phyloP scores from a whole-genome alignment of 768 basidiomycete genomes.

The Lepiota venenata region DNA sequence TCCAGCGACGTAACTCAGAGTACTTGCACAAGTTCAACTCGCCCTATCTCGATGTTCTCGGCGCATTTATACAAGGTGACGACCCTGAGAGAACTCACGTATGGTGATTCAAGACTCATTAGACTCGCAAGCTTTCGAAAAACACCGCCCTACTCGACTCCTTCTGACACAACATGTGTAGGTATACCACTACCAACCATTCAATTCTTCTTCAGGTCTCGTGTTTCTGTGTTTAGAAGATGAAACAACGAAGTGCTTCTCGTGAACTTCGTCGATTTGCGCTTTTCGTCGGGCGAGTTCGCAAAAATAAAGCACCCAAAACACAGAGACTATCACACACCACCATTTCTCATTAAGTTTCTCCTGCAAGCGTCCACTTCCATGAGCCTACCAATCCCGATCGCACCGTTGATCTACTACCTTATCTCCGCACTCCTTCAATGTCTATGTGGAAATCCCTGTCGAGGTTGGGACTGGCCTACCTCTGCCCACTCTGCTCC shows the following conservation, averaged over 20 bases:
- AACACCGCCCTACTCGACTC: neutral
- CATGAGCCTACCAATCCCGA: too few relatives aligned
- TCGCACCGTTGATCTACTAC: too few relatives aligned
- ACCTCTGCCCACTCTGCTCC: too few relatives aligned
- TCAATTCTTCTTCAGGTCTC: neutral
- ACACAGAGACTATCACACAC: neutral
- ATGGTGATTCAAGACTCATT: neutral
- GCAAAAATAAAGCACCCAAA: neutral
- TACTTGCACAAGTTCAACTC: neutral
- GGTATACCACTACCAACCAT: neutral
- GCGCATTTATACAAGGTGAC: slow-evolving; percentile 4
- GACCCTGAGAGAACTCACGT: neutral
- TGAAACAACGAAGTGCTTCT: neutral
- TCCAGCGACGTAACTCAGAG: neutral
- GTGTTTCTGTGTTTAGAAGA: neutral
- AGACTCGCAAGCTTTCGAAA: neutral
- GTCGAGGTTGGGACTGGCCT: too few relatives aligned
- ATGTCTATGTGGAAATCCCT: too few relatives aligned
- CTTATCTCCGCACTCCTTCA: too few relatives aligned
- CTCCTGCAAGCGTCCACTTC: neutral
- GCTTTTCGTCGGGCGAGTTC: neutral
- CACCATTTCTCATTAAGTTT: neutral
- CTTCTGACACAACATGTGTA: neutral
- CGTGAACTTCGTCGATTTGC: neutral
- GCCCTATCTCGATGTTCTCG: neutral